Base-by-base conservation (phyloP, 129 eudicot genomes). In the Gnaphalium uliginosum region DNA sequence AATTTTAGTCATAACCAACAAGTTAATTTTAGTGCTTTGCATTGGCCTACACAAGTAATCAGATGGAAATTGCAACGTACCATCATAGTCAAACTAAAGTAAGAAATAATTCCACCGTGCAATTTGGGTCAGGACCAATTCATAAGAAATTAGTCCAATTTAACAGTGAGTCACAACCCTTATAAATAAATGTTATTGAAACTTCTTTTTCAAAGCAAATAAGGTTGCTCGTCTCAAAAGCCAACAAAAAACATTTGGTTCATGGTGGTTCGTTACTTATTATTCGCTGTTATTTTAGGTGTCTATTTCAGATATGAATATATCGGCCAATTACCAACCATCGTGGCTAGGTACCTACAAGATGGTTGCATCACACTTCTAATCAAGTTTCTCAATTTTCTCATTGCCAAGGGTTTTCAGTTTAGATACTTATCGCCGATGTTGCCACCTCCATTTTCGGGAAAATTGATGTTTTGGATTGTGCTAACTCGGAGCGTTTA, bases 341-440 rank as follows among this genome's bases (percentile, higher is more conserved):
- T 32, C 66, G 23, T 39, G 4, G 30, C 17, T 19, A 56, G 32
- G 29, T 39, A 53, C 18, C 0, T 73, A 33, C 59, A 63, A 25
- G 83, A 72, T 8, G 69, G 73, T 53, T 32, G 71, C 46, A 17
- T 79, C 73, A 53, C 73, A 48, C 66, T 72, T 14, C 41, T 73
- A 8, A 39, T 79, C 73, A 72, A 72, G 58, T 58, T 79, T 64
- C 21, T 79, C 21, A 72, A 79, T 65, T 79, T 79, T 61, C 65
- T 24, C 22, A 65, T 79, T 41, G 83, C 83, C 72, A 79, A 79
- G 66, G 64, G 83, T 50, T 72, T 72, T 24, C 83, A 72, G 35
- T 72, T 79, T 23, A 79, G 78, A 79, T 79, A 61, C 60, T 33
- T 79, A n/a, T 72, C 59, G 14, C 67, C 68, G 22, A 51, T 53